Evolutionary conservation across 257 asterid species (phyloP), one percentile per base, ranked within the genome.

Genomic region (Capsicum chinense): DNA sequence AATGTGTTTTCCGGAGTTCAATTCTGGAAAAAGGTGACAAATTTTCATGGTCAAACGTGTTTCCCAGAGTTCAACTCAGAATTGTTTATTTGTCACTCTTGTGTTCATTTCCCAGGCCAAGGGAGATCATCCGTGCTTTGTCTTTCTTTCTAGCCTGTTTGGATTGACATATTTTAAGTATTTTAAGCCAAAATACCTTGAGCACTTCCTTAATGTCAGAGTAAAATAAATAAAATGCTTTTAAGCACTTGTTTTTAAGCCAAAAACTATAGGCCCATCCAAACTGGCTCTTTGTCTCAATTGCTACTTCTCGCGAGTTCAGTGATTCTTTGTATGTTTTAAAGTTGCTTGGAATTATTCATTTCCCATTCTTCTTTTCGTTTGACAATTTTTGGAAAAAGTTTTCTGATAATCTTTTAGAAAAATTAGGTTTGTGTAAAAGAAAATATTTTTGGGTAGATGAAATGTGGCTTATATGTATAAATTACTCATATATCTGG

Each of bases 331-430:
- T 66, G 10, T n/a, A 26, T 66, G 71, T 66, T 33, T 66, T 12
- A 7, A 66, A 66, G 48, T 74, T 50, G 59, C 60, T 73, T 73
- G 80, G 19, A 48, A 48, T 48, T 73, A 19, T 71, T 71, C 58
- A 71, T 73, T 48, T 48, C 19, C 33, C 11, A 70, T 71, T 17
- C 1, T 70, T 48, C n/a, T 19, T 11, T 21, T 74, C 3, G 21
- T 74, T 50, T 19, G 62, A 50, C 62, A 3, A 74, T 15, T 74
- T 50, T 33, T 50, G 62, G 19, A 13, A 74, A 74, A 74, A 7
- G 47, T 19, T 21, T 0, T 6, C 1, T 74, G 37, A 6, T n/a
- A 12, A 74, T 74, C 39, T 74, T 74, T 74, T 50, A 74, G 80
- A 21, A 74, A 50, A 74, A 21, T 11, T 11, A 66, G 5, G 48